Conservation (phyloP, 192 early-diverging fungal species). For the Podila minutissima region DNA sequence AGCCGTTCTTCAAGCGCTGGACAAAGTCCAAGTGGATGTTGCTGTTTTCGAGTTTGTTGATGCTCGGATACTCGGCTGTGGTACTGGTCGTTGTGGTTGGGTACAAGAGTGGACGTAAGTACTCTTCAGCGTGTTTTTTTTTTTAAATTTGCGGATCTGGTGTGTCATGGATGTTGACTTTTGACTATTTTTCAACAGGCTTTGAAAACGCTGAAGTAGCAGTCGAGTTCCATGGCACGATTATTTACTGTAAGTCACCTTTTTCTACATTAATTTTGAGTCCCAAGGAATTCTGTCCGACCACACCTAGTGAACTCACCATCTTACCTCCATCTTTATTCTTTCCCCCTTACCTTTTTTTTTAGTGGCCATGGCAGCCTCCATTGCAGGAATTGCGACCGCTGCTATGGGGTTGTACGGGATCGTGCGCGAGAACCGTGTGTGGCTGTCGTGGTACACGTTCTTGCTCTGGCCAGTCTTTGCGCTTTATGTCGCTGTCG, state of each 20-base stretch:
- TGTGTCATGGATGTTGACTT: neutral
- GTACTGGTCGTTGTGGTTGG: constrained; percentile 2
- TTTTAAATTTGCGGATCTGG: neutral
- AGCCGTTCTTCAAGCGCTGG: constrained; percentile 13
- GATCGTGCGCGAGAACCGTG: constrained; percentile 35
- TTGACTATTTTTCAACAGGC: constrained; percentile 3
- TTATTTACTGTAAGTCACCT: constrained; percentile 24
- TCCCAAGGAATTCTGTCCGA: too few relatives aligned
- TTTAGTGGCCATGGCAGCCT: constrained; percentile 36
- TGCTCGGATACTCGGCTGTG: constrained; percentile 7
- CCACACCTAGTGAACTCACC: neutral
- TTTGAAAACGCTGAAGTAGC: constrained; percentile 20
- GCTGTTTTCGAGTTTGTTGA: constrained; percentile 6
- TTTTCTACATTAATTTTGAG: too few relatives aligned
- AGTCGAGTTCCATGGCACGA: constrained; percentile 36
- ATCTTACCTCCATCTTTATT: neutral
- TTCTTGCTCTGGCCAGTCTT: constrained; percentile 52
- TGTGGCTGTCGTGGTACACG: constrained; percentile 29
- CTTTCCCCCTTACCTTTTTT: constrained; percentile 3
- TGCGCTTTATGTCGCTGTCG: constrained; percentile 36
- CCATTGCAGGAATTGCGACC: constrained; percentile 11
- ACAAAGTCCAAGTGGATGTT: constrained; percentile 22
- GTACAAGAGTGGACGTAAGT: constrained; percentile 18
- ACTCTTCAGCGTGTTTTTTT: neutral
- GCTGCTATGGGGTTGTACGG: constrained; percentile 39